Base-by-base conservation (phyloP, 805 yeast genomes). In the Myxozyma lipomycoides region DNA sequence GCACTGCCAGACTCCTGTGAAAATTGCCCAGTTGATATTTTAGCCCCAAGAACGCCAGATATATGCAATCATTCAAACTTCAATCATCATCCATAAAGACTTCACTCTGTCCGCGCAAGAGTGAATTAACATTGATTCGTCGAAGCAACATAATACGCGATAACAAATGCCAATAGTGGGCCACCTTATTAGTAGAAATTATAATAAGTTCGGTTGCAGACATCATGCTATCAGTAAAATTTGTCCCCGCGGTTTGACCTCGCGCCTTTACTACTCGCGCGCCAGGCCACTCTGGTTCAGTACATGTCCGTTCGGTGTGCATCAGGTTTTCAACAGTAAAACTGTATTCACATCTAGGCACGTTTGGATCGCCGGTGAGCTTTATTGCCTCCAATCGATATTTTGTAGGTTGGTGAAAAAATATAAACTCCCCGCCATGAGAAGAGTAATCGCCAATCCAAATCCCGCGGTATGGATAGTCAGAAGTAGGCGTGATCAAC, bases 321-420 rank as follows among this genome's bases (percentile, higher is more conserved):
- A 52, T 43, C 21, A 55, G 42, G 39, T 63, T 62, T 15, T 59
- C 64, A 15, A 58, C 62, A n/a, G 48, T 42, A 40, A 64, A 62
- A n/a, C 54, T 44, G 25, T 43, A 35, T 45, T 62, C 67, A 4
- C 66, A 66, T 4, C 66, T 55, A 15, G 65, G 66, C 3, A 64
- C 57, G 23, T 46, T 46, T 9, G 52, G 53, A 21, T 55, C 59
- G 1, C 59, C 65, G 0, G 68, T 64, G n/a, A 64, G 48, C 40
- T 62, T 62, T 36, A 63, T 56, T 6, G 63, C 67, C 43, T 63
- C 62, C 10, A 64, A 50, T 22, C 61, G 45, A n/a, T 43, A 42
- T n/a, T 52, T 37, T 12, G 49, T 40, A 10, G 61, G 59, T 49
- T 64, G 67, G 36, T 55, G 59, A 26, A 62, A 51, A 17, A 63